These are phyloP conservation scores for Aspergillus jensenii DNA, from an alignment of 2,329 filamentous ascomycete species.

Conservation along the genomic window DNA sequence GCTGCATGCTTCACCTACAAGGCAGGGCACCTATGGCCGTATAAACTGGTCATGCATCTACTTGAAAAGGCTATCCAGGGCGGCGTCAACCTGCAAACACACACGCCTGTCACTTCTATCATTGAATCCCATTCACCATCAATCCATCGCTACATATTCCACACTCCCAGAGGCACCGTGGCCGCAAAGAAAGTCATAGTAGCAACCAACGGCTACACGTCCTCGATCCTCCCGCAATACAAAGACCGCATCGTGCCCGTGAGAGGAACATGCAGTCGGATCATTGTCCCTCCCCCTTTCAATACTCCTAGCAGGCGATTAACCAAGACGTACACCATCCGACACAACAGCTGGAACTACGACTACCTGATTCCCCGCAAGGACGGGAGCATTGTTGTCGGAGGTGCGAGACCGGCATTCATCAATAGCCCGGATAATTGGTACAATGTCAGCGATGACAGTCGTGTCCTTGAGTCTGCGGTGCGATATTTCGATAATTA, in stretches of 20 bases:
- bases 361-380: slow-evolving; percentile 67
- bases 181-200: slow-evolving; percentile 65
- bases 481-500: slow-evolving; percentile 41
- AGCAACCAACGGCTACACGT: slow-evolving; percentile 82
- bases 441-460: slow-evolving; percentile 50
- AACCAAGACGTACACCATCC: slow-evolving; percentile 59
- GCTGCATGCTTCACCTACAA: slow-evolving; percentile 33
- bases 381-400: slow-evolving; percentile 58
- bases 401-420: slow-evolving; percentile 56
- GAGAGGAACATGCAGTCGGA: slow-evolving; percentile 53
- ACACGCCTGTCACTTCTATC: slow-evolving; percentile 46
- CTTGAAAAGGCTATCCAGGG: slow-evolving; percentile 58
- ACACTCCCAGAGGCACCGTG: slow-evolving; percentile 69
- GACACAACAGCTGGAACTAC: slow-evolving; percentile 57
- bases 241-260: slow-evolving; percentile 73
- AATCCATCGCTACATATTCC: slow-evolving; percentile 55
- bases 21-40: slow-evolving; percentile 55
- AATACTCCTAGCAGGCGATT: slow-evolving; percentile 17
- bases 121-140: neutral
- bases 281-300: slow-evolving; percentile 21
- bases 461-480: slow-evolving; percentile 48
- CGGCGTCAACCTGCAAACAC: slow-evolving; percentile 55
- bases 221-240: slow-evolving; percentile 68
- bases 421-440: slow-evolving; percentile 36
- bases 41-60: slow-evolving; percentile 75